Percentiles rank a stretch among this genome's conserved stretches.
phyloP scores from a whole-genome alignment of 768 basidiomycete genomes.

The Chalciporus chontae region DNA sequence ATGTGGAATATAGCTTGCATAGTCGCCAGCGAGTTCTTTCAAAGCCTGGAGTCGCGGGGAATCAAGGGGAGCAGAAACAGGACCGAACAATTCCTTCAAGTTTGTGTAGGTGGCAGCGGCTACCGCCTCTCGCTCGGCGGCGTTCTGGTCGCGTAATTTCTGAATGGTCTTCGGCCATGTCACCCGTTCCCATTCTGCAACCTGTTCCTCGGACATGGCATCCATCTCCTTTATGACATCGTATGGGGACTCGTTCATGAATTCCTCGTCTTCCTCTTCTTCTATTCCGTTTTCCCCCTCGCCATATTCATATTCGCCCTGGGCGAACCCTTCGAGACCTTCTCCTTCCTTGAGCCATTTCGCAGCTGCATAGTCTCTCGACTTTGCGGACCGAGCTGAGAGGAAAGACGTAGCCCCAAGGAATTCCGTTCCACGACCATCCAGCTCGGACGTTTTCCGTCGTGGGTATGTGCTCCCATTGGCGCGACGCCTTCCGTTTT shows the following conservation, averaged over 20 bases:
- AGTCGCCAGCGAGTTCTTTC: conserved; percentile 48
- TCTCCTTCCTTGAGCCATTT: conserved; percentile 22
- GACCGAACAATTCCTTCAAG: conserved; percentile 18
- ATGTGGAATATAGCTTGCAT: conserved; percentile 41
- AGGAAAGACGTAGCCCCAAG: conserved; percentile 18
- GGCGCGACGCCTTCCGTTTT: not conserved
- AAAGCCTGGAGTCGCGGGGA: conserved; percentile 24
- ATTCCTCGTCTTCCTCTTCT: not conserved
- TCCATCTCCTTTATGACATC: not conserved
- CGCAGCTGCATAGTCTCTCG: conserved; percentile 19
- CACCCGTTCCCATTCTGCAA: not conserved
- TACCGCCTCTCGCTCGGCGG: not conserved
- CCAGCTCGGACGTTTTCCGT: not conserved
- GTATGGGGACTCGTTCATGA: not conserved
- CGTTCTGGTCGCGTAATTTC: not conserved
- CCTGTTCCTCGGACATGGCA: not conserved
- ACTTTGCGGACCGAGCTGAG: conserved; percentile 18
- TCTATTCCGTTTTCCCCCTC: not conserved
- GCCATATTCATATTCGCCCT: not conserved
- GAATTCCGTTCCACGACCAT: not conserved
- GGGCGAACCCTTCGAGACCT: conserved; percentile 14
- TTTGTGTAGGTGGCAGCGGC: conserved; percentile 6
- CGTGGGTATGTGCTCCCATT: not conserved
- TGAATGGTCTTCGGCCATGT: not conserved
- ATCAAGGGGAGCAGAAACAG: conserved; percentile 1